Evolutionary conservation across 805 yeast species (phyloP), one percentile per base, ranked within the genome.

Genomic region (Allodekkera sacchari): DNA sequence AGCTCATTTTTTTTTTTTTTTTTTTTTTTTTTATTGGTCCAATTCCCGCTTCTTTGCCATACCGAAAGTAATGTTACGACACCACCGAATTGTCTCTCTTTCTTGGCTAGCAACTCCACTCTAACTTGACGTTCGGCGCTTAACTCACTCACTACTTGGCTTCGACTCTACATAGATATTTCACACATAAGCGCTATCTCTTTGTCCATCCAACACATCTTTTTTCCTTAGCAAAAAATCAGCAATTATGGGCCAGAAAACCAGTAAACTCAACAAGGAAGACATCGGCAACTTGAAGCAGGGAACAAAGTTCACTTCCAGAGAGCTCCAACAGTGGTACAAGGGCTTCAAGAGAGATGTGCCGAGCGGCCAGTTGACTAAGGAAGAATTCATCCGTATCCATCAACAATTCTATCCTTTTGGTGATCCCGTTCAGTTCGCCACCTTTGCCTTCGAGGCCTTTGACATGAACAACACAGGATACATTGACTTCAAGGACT

Each of bases 301-400:
- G 50, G 80, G 87, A 16, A 92, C 99, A 0, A 81, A 85, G 48
- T 92, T 92, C 51, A 95, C 89, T 50, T 76, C 88, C 33, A 69
- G 95, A 42, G 98, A 92, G 53, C 70, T 92, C 27, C 97, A 92
- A 56, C 98, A 89, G 52, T 92, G 99, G 99, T 89, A 89, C 53
- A 89, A 89, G 53, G 97, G 97, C 3, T 92, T 92, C 47, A 64
- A 81, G 25, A 70, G 96, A 50, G 98, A 92, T 55, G 89, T 96
- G 53, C 96, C 96, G 1, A 67, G 75, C 21, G 97, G 97, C 1
- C 88, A 80, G 52, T 64, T 92, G 18, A 74, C 87, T 3, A 81
- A 79, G 48, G 83, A 80, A 29, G 97, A 92, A 50, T 85, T 92
- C 55, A 76, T 81, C 43, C 84, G 83, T 55, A 88, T 92, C 13